Evolutionary conservation across 2,329 filamentous ascomycete genomes (phyloP).

Genomic region (Neonectria hederae): DNA sequence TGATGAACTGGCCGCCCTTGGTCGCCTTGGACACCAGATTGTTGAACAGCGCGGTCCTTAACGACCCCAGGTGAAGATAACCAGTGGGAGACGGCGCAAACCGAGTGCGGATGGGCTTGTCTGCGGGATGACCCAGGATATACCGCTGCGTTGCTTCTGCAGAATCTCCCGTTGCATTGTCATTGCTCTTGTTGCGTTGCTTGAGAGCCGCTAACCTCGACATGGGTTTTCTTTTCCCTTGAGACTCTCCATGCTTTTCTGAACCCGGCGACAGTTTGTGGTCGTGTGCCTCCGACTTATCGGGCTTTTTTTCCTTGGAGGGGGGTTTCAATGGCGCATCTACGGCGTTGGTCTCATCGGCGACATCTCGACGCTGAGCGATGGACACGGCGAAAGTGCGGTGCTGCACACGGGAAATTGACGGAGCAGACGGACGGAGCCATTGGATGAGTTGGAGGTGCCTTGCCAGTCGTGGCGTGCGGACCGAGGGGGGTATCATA

Average conservation of each 20-base stretch:
- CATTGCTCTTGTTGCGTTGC: conserved; percentile 23
- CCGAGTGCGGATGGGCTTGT: conserved; percentile 65
- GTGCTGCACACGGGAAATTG: conserved; percentile 12
- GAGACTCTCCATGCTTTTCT: background rate
- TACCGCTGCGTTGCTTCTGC: conserved; percentile 31
- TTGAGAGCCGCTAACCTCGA: conserved; percentile 40
- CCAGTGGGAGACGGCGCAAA: conserved; percentile 97
- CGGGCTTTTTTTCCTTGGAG: background rate
- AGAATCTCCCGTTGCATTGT: background rate
- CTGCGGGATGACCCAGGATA: conserved; percentile 60
- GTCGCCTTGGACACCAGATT: conserved; percentile 90
- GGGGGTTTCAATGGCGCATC: conserved; percentile 7
- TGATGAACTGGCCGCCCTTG: conserved; percentile 81
- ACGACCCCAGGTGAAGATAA: conserved; percentile 88
- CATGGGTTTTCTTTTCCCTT: conserved; percentile 10
- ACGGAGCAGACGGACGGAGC: background rate
- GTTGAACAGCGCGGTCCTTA: conserved; percentile 95
- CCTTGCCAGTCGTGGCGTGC: conserved; percentile 26
- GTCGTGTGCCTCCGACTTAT: background rate
- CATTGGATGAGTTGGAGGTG: conserved; percentile 4
- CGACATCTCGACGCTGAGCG: conserved; percentile 3
- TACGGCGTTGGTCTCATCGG: conserved; percentile 1
- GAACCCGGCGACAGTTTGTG: background rate
- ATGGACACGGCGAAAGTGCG: conserved; percentile 29
- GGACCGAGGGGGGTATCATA: conserved; percentile 33